Evolutionary conservation across 140 eudicot species (phyloP).

Genomic region (Oenanthe javanica): DNA sequence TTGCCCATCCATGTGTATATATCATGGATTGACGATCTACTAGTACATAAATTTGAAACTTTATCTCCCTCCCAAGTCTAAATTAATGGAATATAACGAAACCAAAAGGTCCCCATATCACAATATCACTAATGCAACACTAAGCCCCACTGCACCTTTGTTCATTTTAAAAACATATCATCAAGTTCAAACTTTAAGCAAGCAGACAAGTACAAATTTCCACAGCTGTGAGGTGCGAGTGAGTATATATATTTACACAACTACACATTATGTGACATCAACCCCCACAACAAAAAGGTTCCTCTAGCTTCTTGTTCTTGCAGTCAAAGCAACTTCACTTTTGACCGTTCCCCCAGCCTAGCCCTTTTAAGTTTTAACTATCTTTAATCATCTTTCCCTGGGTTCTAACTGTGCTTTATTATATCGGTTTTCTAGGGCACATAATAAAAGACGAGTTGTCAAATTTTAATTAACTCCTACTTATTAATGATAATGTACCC

Average conservation of each 20-base stretch:
- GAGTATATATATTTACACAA: background rate
- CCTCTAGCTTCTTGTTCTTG: background rate
- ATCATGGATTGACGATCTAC: background rate
- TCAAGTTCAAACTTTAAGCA: slow-evolving; percentile 11
- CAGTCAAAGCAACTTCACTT: background rate
- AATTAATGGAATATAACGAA: slow-evolving; percentile 25
- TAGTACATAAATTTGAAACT: no score
- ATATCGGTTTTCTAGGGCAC: no score
- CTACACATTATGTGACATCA: background rate
- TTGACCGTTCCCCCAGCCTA: background rate
- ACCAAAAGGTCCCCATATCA: slow-evolving; percentile 11
- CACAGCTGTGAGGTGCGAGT: background rate
- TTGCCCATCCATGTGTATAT: background rate
- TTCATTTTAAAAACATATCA: background rate
- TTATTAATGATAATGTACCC: no score
- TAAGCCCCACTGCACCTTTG: slow-evolving; percentile 6
- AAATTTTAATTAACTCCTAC: no score
- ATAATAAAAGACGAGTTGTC: no score
- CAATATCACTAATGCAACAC: slow-evolving; percentile 21
- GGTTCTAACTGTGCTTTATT: background rate
- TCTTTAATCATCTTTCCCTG: background rate
- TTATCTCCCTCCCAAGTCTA: slow-evolving; percentile 8
- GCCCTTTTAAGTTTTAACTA: background rate
- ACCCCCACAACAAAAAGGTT: background rate
- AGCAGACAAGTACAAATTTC: background rate